Evolutionary conservation across 1,139 yeast species (phyloP), one percentile per base, ranked within the genome.

Genomic region (Yarrowia galli): DNA sequence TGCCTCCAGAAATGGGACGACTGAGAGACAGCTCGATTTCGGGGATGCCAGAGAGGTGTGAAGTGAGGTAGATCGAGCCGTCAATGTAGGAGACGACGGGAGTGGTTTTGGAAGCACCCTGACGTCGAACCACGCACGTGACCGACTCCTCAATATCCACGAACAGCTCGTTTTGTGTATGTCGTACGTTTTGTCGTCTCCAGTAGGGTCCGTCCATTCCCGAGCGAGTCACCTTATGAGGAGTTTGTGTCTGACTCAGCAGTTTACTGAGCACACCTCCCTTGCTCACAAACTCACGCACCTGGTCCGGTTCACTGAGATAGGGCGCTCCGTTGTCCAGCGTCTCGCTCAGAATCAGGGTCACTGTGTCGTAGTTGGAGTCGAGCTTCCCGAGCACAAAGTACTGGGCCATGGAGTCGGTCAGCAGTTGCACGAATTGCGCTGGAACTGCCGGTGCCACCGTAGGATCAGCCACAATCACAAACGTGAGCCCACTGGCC

Each of bases 151-250:
- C 79, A 6, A 92, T 77, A 76, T 92, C 98, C 12, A 92, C 89
- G 76, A 87, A 91, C 79, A 92, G 83, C 77, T 92, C 97, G 75
- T 92, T 91, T 71, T 86, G 88, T 7, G 91, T 83, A 76, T 89
- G 86, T 69, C 84, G 83, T 15, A 89, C 88, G 70, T 86, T 84
- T 8, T 87, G 77, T 64, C 87, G 80, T 73, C 97, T 83, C 97
- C 97, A 92, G 38, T 61, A 61, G 15, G 66, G 49, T 6, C 38
- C 66, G 8, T 32, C 45, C 2, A 25, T 40, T 2, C 23, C 23
- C 16, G 43, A 56, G 1, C 51, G 51, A 3, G 16, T n/a, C 16
- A 36, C 35, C 35, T 53, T 58, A 1, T 18, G 45, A 2, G 63
- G 36, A 5, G 42, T n/a, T 1, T 18, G 32, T 2, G 15, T 23